phyloP scores from a whole-genome alignment of 2,329 filamentous ascomycete genomes.

The Paramyrothecium sp. region DNA sequence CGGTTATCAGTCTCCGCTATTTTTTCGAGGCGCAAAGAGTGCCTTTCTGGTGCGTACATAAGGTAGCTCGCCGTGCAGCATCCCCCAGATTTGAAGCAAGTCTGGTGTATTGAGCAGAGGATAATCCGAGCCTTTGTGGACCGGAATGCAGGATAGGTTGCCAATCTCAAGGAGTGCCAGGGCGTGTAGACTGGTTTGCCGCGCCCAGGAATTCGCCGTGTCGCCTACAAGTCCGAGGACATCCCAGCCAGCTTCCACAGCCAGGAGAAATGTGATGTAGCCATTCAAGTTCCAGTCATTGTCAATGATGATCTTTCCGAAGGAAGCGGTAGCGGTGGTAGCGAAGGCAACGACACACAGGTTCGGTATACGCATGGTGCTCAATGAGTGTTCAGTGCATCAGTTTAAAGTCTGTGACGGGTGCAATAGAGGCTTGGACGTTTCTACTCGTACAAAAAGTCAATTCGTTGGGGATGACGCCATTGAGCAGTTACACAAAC shows the following conservation, averaged over 20 bases:
- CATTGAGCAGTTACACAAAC: too few species aligned
- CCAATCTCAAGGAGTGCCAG: constrained; percentile 45
- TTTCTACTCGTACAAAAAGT: too few species aligned
- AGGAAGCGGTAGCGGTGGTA: not conserved
- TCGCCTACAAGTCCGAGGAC: constrained; percentile 36
- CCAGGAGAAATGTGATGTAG: constrained; percentile 42
- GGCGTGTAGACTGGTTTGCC: constrained; percentile 42
- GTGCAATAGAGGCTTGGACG: too few species aligned
- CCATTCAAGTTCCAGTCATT: constrained; percentile 43
- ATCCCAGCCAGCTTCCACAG: constrained; percentile 41
- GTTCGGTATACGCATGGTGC: too few species aligned
- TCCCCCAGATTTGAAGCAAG: constrained; percentile 41
- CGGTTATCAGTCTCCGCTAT: too few species aligned
- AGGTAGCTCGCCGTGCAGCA: constrained; percentile 38
- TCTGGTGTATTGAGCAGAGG: constrained; percentile 44
- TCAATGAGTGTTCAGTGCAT: too few species aligned
- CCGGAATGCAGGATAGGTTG: constrained; percentile 45
- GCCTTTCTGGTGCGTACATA: constrained; percentile 12
- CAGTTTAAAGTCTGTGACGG: too few species aligned
- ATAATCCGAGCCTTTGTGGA: constrained; percentile 43
- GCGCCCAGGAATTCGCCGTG: constrained; percentile 44
- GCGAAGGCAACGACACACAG: not conserved
- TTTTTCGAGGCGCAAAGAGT: too few species aligned
- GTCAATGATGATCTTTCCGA: constrained; percentile 29
- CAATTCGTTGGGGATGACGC: too few species aligned